Evolutionary conservation across 345 rosid genomes (phyloP), one percentile per base, ranked within the genome.

Genomic region (Tarenaya hassleriana): DNA sequence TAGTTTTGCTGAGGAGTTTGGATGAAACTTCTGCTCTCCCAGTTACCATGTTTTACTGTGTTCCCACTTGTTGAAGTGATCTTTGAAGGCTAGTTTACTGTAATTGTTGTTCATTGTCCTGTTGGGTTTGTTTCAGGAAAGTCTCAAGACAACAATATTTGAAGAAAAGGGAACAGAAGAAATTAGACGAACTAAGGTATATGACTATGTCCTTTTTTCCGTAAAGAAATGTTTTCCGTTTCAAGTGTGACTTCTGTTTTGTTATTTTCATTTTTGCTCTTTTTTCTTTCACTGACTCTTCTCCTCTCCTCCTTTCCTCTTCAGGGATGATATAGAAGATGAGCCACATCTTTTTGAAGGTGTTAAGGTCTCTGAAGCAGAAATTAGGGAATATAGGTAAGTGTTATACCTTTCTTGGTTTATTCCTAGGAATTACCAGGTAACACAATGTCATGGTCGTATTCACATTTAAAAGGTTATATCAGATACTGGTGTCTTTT

Each of bases 141-240:
- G 75, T 87, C 55, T 91, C 98, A 57, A 77, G 98, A 64, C 92
- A 61, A 69, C 95, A 84, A 58, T 91, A 91, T 73, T 68, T 91
- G 37, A 91, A 87, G 79, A 87, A 87, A 70, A 82, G 98, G 67
- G 98, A 91, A 73, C 92, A 87, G 65, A 91, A 91, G 77, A 91
- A 91, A 72, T 67, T 91, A 72, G 98, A 91, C 43, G 98, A 91
- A 74, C 74, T 91, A 52, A 78, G 82, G 96, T 89, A 75, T 34
- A 34, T 42, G 41, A 61, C 48, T 37, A 13, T 37, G 15, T 10
- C 8, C 11, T 37, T 37, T 10, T 10, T 37, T 8, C n/a, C 41
- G 3, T 8, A n/a, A n/a, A 2, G 15, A 13, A 5, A 24, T 24
- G 29, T 5, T 24, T 24, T 24, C 29, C 3, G 5, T 24, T 24